Percentiles rank a stretch among this genome's conserved stretches.
Conservation (phyloP, 1,139 yeast genomes). For the Sugiyamaella paludigena region DNA sequence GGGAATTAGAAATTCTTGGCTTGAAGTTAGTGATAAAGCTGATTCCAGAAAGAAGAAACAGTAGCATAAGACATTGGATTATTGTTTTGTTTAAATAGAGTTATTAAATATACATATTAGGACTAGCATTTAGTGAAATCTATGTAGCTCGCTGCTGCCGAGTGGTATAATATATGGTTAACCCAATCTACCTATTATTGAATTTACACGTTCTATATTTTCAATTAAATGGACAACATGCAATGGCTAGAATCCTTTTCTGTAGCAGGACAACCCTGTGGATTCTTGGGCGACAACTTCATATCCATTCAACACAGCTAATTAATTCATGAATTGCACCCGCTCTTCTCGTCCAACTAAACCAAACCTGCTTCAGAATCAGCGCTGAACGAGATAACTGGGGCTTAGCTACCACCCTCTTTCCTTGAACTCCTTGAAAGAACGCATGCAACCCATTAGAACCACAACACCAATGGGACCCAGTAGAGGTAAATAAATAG, state of each 20-base stretch:
- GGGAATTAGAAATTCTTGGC: constrained; percentile 69
- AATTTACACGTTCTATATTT: no score
- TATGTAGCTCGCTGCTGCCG: background rate
- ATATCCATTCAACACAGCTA: background rate
- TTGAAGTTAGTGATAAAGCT: constrained; percentile 60
- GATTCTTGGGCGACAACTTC: no score
- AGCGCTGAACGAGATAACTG: background rate
- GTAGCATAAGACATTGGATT: background rate
- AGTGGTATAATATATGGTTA: no score
- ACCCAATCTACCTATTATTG: no score
- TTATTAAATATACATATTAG: background rate
- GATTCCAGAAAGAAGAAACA: constrained; percentile 33
- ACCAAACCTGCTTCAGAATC: background rate
- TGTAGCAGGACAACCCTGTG: no score
- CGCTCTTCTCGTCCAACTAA: background rate
- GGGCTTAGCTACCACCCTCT: background rate
- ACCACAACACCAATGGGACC: constrained; percentile 84
- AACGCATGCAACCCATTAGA: constrained; percentile 51
- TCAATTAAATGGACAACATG: no score
- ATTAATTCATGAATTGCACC: no score
- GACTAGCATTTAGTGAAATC: background rate
- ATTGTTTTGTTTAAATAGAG: background rate
- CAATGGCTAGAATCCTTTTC: no score
- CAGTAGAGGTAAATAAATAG: constrained; percentile 82
- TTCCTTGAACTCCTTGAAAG: constrained; percentile 39